Evolutionary conservation across 1,284 basidiomycete species (phyloP), one percentile per base, ranked within the genome.

Genomic region (Rhodotorula glutinis): DNA sequence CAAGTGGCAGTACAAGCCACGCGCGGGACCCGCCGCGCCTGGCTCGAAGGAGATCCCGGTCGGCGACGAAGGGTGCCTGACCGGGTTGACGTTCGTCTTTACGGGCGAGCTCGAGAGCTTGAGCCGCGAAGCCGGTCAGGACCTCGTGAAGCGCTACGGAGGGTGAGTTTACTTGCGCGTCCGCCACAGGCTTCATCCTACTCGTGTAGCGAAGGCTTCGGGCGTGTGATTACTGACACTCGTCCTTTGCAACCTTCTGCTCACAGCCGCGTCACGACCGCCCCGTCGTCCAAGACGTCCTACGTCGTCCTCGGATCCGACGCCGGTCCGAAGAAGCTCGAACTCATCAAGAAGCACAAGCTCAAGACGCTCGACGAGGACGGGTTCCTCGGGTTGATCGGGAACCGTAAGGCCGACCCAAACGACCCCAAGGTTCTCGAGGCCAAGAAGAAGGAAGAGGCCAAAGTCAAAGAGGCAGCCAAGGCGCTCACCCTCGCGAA

Each of bases 1-100:
- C n/a, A 78, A 80, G 77, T 80, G 65, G 63, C 76, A 75, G 21
- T 69, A 59, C 43, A 71, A 75, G 55, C 60, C 61, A 27, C 62
- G 74, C 4, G 67, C 62, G 21, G 71, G 73, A 43, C 70, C 67
- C 21, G 60, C 44, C 25, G 69, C 63, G 11, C 62, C 65, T 21
- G 60, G 52, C 0, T 87, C 88, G 29, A 98, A 96, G 78, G 80
- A 85, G 16, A 85, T 98, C 4, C 96, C 95, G 0, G 83, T 89
- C 33, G 85, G 87, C 71, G 76, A 85, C 58, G 87, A 87, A 0
- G 88, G 94, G 75, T 92, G 90, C 77, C 83, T 98, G 3, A 85
- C 87, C 0, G 94, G 94, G 0, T 82, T 98, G 30, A 85, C 92
- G 0, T 89, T 98, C 74, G 96, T 99, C 30, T 99, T 99, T 74